Percentiles rank a stretch among this genome's conserved stretches.
phyloP scores from a whole-genome alignment of 345 rosid genomes.

The Kandelia obovata region DNA sequence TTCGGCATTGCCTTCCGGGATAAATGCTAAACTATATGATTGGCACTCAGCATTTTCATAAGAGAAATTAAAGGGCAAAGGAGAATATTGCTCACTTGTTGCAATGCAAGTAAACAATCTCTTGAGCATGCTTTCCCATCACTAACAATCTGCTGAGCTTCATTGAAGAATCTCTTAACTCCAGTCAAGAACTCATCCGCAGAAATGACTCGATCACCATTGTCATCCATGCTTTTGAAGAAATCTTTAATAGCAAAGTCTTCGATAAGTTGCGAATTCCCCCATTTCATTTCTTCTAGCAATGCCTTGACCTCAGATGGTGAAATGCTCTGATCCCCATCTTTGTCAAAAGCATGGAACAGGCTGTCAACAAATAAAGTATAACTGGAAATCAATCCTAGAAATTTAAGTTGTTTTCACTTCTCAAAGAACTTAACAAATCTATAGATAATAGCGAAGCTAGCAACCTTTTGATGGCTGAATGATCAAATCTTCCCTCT shows the following conservation, averaged over 20 bases:
- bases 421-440: too few species aligned
- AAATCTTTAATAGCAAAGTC: background rate
- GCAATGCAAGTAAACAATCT: background rate
- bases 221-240: conserved; percentile 2
- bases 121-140: background rate
- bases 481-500: conserved; percentile 8
- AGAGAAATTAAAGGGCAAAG: background rate
- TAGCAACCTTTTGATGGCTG: conserved; percentile 7
- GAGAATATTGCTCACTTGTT: conserved; percentile 1
- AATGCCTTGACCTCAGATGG: background rate
- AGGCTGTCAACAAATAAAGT: background rate
- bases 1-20: too few species aligned
- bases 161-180: background rate
- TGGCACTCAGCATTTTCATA: background rate
- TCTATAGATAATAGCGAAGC: background rate
- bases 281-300: background rate
- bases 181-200: conserved; percentile 3
- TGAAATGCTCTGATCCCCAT: background rate
- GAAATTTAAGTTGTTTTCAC: too few species aligned
- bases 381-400: too few species aligned
- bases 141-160: background rate
- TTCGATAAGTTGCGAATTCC: background rate
- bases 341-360: background rate
- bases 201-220: conserved; percentile 7
- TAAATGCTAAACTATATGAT: too few species aligned